phyloP scores from a whole-genome alignment of 345 rosid genomes.

The Pseudoturritis turrita region DNA sequence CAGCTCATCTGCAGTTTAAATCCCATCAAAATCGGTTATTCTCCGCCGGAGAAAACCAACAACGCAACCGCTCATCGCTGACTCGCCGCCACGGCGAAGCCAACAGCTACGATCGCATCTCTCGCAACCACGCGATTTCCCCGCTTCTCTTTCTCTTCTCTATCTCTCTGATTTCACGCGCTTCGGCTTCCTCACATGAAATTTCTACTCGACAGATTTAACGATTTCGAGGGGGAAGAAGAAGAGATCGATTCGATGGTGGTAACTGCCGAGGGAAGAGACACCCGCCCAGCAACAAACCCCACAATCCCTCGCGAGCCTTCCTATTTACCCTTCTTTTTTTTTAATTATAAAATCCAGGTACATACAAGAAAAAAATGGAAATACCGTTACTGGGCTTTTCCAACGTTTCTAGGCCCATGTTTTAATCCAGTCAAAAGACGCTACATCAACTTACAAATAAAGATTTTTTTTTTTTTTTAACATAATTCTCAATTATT shows the following conservation, averaged over 20 bases:
- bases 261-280: slow-evolving; percentile 36
- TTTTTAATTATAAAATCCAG: neutral
- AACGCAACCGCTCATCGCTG: slow-evolving; percentile 23
- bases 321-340: neutral
- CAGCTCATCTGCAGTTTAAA: slow-evolving; percentile 81
- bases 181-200: neutral
- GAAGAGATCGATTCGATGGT: slow-evolving; percentile 24
- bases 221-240: neutral
- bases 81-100: slow-evolving; percentile 29
- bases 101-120: slow-evolving; percentile 34
- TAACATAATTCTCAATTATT: too few relatives aligned
- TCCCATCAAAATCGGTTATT: slow-evolving; percentile 40
- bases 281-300: slow-evolving; percentile 38
- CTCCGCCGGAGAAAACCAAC: slow-evolving; percentile 28
- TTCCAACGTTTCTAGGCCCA: slow-evolving; percentile 2
- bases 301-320: slow-evolving; percentile 22
- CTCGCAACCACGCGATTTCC: neutral
- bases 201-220: neutral
- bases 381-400: neutral
- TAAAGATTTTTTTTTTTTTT: too few relatives aligned
- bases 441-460: too few relatives aligned
- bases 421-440: neutral
- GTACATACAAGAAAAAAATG: neutral
- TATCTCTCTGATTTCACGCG: neutral
- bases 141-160: neutral